Conservation (phyloP, 1,284 basidiomycete species). For the Irpex rosettiformis region DNA sequence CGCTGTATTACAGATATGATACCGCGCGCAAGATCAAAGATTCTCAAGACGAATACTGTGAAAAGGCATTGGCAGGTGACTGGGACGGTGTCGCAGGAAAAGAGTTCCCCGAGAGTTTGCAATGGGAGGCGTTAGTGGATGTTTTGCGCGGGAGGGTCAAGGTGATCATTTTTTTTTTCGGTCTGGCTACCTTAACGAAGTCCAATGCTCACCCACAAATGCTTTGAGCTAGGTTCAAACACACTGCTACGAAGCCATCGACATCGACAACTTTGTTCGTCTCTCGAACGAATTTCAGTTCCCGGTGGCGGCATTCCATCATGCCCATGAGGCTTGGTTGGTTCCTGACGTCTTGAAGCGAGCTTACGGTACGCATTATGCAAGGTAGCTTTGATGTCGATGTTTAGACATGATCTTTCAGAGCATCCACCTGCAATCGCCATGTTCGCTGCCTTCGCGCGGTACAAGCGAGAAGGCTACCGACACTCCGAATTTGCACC, state of each 20-base stretch:
- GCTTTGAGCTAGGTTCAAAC: constrained; percentile 41
- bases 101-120: constrained; percentile 70
- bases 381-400: no score
- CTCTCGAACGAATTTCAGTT: constrained; percentile 47
- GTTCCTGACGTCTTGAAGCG: constrained; percentile 52
- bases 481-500: constrained; percentile 77
- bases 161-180: constrained; percentile 38
- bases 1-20: constrained; percentile 51
- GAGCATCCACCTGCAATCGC: constrained; percentile 48
- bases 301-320: constrained; percentile 50
- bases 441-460: constrained; percentile 50
- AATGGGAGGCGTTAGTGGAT: constrained; percentile 83
- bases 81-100: constrained; percentile 49
- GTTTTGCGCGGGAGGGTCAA: constrained; percentile 75
- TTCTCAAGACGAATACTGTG: constrained; percentile 71
- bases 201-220: background rate
- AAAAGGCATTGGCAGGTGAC: constrained; percentile 44
- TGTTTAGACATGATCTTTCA: constrained; percentile 10
- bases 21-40: constrained; percentile 65
- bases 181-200: background rate
- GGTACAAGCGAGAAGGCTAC: constrained; percentile 78
- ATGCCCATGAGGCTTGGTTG: constrained; percentile 57
- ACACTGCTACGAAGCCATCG: constrained; percentile 81
- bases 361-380: constrained; percentile 48
- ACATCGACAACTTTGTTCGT: constrained; percentile 69